phyloP scores from a whole-genome alignment of 768 basidiomycete species.

The Boletus pseudopeckii region DNA sequence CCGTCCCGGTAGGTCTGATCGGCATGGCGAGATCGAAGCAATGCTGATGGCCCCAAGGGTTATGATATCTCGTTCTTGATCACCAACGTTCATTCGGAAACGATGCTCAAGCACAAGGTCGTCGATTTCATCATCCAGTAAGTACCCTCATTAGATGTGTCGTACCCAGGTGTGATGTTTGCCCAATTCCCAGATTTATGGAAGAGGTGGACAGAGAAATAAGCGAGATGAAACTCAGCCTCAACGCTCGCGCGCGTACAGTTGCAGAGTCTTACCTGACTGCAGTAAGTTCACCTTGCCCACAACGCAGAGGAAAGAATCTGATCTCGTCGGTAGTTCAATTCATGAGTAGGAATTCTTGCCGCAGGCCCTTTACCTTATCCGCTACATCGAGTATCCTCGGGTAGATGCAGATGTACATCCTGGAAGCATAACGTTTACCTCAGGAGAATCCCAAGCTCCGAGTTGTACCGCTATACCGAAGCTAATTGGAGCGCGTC shows the following conservation, averaged over 20 bases:
- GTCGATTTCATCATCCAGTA: constrained; percentile 99
- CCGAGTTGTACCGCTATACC: constrained; percentile 18
- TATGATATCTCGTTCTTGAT: constrained; percentile 99
- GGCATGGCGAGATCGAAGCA: constrained; percentile 10
- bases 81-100: constrained; percentile 94
- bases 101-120: constrained; percentile 99
- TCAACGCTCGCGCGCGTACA: constrained; percentile 94
- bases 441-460: constrained; percentile 2
- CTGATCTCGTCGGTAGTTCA: constrained; percentile 23
- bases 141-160: constrained; percentile 28
- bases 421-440: constrained; percentile 8
- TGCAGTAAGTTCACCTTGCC: constrained; percentile 55
- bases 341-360: constrained; percentile 16
- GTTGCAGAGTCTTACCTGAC: constrained; percentile 95
- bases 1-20: constrained; percentile 64
- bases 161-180: not conserved
- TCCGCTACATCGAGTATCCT: constrained; percentile 10
- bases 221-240: constrained; percentile 96
- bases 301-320: not conserved
- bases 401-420: constrained; percentile 20
- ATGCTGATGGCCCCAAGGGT: constrained; percentile 52
- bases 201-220: constrained; percentile 99
- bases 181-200: constrained; percentile 68
- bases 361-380: constrained; percentile 9
- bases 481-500: not conserved